These are phyloP conservation scores for Colletotrichum sp. DNA, from an alignment of 2,329 filamentous ascomycete genomes.

Conservation along the genomic window DNA sequence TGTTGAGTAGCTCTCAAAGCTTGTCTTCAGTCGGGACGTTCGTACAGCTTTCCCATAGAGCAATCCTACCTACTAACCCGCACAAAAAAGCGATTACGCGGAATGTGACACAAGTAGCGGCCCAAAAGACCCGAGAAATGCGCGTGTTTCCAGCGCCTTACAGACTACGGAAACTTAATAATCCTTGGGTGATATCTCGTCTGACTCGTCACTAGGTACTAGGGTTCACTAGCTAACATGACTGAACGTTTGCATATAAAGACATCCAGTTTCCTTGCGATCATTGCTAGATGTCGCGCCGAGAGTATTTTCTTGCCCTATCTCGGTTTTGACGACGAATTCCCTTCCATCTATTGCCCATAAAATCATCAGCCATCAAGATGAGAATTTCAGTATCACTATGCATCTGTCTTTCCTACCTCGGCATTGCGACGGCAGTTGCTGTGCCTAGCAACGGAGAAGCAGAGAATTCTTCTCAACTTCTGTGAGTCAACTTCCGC, in stretches of 20 bases:
- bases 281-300: background rate
- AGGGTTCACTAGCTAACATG: background rate
- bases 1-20: background rate
- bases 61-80: rapidly evolving
- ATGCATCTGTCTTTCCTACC: background rate
- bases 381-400: background rate
- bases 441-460: background rate
- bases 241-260: background rate
- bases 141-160: background rate
- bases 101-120: background rate
- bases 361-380: background rate
- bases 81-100: background rate
- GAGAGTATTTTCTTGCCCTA: background rate
- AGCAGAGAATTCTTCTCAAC: background rate
- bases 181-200: background rate
- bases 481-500: background rate
- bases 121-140: background rate
- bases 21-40: background rate
- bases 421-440: background rate
- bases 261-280: background rate
- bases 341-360: background rate
- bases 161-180: background rate
- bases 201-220: background rate
- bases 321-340: background rate
- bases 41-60: background rate